A percentile compares a stretch with the other conserved stretches of the same genome.
These are phyloP conservation scores for Colletotrichum orbiculare DNA, from an alignment of 2,329 filamentous ascomycete genomes.

Conservation along the genomic window DNA sequence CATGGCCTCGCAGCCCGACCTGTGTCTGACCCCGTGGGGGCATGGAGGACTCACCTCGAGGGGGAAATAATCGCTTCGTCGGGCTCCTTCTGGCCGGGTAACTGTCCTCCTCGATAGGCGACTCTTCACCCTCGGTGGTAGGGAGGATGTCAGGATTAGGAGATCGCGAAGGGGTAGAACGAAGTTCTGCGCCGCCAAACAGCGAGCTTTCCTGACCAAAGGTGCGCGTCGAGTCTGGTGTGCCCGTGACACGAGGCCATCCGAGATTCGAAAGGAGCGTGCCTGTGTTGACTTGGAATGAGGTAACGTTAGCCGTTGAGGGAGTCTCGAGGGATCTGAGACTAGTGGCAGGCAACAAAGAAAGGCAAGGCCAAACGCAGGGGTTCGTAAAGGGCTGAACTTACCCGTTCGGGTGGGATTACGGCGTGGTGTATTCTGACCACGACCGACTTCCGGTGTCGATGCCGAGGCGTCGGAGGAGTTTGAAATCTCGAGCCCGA, in stretches of 20 bases:
- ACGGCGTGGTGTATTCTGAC: neutral
- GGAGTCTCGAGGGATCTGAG: conserved; percentile 16
- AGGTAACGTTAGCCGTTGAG: conserved; percentile 6
- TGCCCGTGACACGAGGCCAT: neutral
- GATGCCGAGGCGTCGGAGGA: neutral
- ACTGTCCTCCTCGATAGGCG: neutral
- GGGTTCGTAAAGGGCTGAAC: conserved; percentile 9
- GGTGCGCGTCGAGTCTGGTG: conserved; percentile 28
- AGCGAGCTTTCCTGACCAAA: conserved; percentile 36
- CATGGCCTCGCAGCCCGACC: neutral
- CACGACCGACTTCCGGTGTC: conserved; percentile 2
- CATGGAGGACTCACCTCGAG: conserved; percentile 3
- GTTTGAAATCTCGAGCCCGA: conserved; percentile 1
- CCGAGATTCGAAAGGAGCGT: neutral
- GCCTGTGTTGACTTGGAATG: neutral
- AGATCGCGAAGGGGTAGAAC: conserved; percentile 9
- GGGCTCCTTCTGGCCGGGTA: neutral
- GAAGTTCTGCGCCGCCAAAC: conserved; percentile 22
- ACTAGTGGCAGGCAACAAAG: neutral
- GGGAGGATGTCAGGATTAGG: neutral
- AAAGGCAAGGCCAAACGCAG: neutral
- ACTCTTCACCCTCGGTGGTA: conserved; percentile 26
- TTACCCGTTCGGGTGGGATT: conserved; percentile 18
- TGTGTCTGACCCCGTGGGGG: conserved; percentile 6
- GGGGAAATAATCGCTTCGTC: conserved; percentile 1